Base-by-base conservation (phyloP, 768 basidiomycete species). In the Xanthoconium purpureum region DNA sequence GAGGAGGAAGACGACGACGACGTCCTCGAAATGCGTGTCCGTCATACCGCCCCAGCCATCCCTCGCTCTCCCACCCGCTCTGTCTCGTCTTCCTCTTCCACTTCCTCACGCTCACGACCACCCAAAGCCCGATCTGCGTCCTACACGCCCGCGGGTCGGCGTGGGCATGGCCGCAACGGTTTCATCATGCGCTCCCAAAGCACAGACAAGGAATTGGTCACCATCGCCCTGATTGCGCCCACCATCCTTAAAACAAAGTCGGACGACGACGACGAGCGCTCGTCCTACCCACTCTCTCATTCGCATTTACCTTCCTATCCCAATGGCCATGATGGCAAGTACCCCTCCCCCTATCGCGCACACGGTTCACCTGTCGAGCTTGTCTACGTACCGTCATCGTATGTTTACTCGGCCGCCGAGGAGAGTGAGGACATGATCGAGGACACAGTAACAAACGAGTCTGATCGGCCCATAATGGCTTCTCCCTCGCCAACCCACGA, bases 241-340 rank as follows among this genome's bases (percentile, higher is more conserved):
- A 95, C 97, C 6, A 81, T 91, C 45, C 79, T 98, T 61, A 99
- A 98, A 76, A 91, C 91, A 17, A 82, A 77, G 11, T 77, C 80
- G 1, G 80, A 78, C 7, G 80, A 82, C 50, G 80, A 81, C 44
- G 73, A 74, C 44, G 73, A 68, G 7, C 49, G 47, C 20, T 53
- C 57, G 7, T 39, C 61, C n/a, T 58, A 54, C 30, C 36, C 63
- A 2, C 40, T 59, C 28, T 33, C 60, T 17, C 62, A 63, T 20
- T 6, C 62, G 5, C 61, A 60, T 6, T 7, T 61, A 20, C 58
- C 57, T 24, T 33, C 58, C 20, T 56, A 58, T 36, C 13, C 59
- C 28, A 56, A 54, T 40, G 15, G 47, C 6, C 58, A 55, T 5
- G 44, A 59, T n/a, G 47, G 24, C 38, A 58, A 36, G 39, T 40